Evolutionary conservation across 768 basidiomycete species (phyloP).

Genomic region (Agrocybe chaxingu): DNA sequence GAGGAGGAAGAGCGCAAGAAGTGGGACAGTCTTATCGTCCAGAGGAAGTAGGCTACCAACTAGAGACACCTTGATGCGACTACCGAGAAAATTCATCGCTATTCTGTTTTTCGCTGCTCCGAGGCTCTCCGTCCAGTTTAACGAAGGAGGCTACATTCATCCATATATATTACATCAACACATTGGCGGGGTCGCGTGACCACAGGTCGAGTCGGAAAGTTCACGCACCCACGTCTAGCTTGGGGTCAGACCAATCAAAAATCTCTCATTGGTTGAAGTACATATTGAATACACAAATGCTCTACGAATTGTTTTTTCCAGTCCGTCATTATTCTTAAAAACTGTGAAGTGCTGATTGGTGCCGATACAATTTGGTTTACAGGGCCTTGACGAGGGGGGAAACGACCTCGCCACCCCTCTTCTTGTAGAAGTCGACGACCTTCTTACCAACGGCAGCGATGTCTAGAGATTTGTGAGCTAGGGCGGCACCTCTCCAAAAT

Average conservation of each 20-base stretch:
- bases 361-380: conserved; percentile 8
- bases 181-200: too few relatives aligned
- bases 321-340: neutral
- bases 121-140: too few relatives aligned
- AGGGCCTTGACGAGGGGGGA: conserved; percentile 73
- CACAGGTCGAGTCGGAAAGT: too few relatives aligned
- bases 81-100: neutral
- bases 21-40: conserved; percentile 80
- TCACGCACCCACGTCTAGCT: too few relatives aligned
- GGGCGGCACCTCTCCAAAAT: neutral
- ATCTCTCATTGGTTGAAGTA: too few relatives aligned
- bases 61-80: conserved; percentile 1
- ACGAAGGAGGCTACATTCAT: too few relatives aligned
- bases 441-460: conserved; percentile 83
- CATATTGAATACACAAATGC: neutral
- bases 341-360: neutral
- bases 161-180: too few relatives aligned
- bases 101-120: neutral
- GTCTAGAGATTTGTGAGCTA: conserved; percentile 35
- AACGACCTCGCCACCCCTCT: conserved; percentile 64
- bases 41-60: conserved; percentile 53
- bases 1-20: conserved; percentile 75
- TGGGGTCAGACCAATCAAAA: too few relatives aligned
- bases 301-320: neutral
- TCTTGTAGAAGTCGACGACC: conserved; percentile 84